phyloP scores from a whole-genome alignment of 1,284 basidiomycete species.

The Tilletia horrida region DNA sequence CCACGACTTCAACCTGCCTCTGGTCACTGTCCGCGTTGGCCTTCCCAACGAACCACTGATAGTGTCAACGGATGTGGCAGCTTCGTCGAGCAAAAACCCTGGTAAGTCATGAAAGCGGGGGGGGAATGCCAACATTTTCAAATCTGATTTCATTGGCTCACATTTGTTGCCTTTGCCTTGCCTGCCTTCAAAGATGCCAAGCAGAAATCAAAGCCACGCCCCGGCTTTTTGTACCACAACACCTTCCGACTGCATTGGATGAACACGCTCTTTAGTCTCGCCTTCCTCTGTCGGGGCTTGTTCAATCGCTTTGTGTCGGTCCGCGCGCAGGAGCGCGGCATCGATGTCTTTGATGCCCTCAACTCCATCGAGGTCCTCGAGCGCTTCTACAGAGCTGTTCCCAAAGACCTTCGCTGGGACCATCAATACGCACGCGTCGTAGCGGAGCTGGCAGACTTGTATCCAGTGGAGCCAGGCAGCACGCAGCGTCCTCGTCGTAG shows the following conservation, averaged over 20 bases:
- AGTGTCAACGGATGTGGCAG: too few relatives aligned
- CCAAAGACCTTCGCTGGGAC: slow-evolving; percentile 3
- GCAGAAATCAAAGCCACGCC: too few relatives aligned
- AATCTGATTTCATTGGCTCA: too few relatives aligned
- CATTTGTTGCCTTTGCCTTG: too few relatives aligned
- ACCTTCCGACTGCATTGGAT: slow-evolving; percentile 2
- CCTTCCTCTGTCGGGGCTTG: slow-evolving; percentile 7
- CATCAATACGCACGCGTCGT: background rate
- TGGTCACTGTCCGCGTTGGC: too few relatives aligned
- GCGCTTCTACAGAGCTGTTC: slow-evolving; percentile 1
- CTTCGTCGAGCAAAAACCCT: too few relatives aligned
- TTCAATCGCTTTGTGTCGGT: slow-evolving; percentile 5
- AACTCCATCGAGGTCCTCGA: slow-evolving; percentile 14
- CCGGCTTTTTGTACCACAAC: too few relatives aligned
- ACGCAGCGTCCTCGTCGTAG: background rate
- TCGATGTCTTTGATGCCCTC: slow-evolving; percentile 7
- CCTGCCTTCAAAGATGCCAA: too few relatives aligned
- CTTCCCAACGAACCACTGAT: too few relatives aligned
- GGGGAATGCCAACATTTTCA: too few relatives aligned
- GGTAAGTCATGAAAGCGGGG: too few relatives aligned
- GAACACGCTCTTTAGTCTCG: slow-evolving; percentile 3
- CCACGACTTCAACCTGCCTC: too few relatives aligned
- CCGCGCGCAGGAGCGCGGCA: background rate
- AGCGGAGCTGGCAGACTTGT: background rate
- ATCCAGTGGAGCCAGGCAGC: background rate